Evolutionary conservation across 75 land plant genomes (phyloP), one percentile per base, ranked within the genome.

Genomic region (Isoetes taiwanensis): DNA sequence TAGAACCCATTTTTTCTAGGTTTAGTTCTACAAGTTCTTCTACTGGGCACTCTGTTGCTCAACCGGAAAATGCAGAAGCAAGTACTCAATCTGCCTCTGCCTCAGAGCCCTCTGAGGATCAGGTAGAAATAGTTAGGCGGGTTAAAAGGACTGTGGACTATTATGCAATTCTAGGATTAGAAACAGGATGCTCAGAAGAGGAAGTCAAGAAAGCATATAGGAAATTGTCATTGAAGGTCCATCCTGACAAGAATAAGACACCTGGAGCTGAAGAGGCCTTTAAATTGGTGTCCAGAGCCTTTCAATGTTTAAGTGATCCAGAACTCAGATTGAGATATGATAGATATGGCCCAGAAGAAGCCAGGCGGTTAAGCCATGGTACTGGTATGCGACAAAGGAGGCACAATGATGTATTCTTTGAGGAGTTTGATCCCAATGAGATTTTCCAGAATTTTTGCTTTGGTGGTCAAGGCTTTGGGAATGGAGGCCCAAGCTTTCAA

Each of bases 261-360:
- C 75, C 84, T 2, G 93, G 96, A 8, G 74, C 93, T 4, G 96
- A 90, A 63, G 96, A 90, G 30, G 96, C 96, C 0, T 90, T 90
- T 55, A 90, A 90, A 76, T 56, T 64, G 8, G 86, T 90, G 12
- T 82, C 83, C 1, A 85, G 81, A 35, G 84, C 96, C 30, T 89
- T 89, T 53, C 72, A 79, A 53, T 82, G 79, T 39, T 64, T 89
- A 20, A 85, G 80, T 54, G 62, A 85, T 84, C n/a, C n/a, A n/a
- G n/a, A n/a, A n/a, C n/a, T n/a, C n/a, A n/a, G n/a, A n/a, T n/a
- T n/a, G n/a, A n/a, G n/a, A n/a, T n/a, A n/a, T n/a, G n/a, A n/a
- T n/a, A n/a, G n/a, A n/a, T n/a, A n/a, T n/a, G n/a, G n/a, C n/a
- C n/a, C n/a, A n/a, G n/a, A n/a, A n/a, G n/a, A n/a, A n/a, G 17